These are phyloP conservation scores for Leptographium procerum DNA, from an alignment of 2,329 filamentous ascomycete genomes.

Conservation along the genomic window DNA sequence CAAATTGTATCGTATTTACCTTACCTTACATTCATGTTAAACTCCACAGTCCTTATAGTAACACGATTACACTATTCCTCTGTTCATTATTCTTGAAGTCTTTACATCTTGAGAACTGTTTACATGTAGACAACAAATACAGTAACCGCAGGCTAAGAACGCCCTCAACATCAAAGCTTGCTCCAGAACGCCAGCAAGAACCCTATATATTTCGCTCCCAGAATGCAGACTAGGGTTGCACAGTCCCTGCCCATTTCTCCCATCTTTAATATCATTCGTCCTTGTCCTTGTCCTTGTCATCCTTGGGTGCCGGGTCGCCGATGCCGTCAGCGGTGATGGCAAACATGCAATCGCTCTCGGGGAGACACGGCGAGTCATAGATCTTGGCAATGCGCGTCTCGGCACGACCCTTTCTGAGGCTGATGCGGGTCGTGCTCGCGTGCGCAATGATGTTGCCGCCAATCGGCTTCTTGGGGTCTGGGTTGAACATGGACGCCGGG, in stretches of 20 bases:
- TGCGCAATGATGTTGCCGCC: slow-evolving; percentile 98
- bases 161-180: background rate
- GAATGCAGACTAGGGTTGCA: background rate
- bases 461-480: slow-evolving; percentile 97
- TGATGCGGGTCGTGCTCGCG: slow-evolving; percentile 87
- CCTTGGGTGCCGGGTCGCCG: slow-evolving; percentile 89
- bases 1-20: no score
- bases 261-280: background rate
- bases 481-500: slow-evolving; percentile 96
- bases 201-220: background rate
- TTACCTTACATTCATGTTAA: no score
- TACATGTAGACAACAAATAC: background rate
- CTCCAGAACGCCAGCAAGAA: background rate
- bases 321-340: slow-evolving; percentile 97
- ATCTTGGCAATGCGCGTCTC: slow-evolving; percentile 99
- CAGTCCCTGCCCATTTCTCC: background rate
- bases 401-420: slow-evolving; percentile 85
- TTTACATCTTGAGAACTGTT: background rate
- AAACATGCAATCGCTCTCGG: slow-evolving; percentile 92
- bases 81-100: background rate
- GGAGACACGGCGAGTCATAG: slow-evolving; percentile 93
- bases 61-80: background rate
- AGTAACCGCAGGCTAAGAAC: background rate
- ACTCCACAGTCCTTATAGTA: no score
- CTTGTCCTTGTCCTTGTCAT: slow-evolving; percentile 57